Conservation (phyloP, 805 yeast species). For the Saccharomycopsis malanga region DNA sequence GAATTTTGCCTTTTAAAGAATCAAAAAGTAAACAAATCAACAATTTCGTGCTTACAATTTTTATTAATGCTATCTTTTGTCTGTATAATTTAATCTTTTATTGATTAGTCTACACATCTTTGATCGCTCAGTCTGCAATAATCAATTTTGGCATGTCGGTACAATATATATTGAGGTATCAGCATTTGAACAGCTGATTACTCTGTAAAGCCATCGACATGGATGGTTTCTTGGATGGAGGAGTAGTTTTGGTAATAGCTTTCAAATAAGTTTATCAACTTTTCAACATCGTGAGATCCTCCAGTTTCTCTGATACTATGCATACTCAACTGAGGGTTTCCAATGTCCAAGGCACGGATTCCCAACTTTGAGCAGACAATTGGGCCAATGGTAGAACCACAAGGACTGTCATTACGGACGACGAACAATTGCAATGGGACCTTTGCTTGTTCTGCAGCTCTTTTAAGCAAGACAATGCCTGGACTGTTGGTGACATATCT, state of each 20-base stretch:
- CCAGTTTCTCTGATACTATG: constrained; percentile 92
- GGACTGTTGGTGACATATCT: constrained; percentile 91
- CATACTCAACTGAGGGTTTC: constrained; percentile 90
- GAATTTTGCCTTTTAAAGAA: too few relatives aligned
- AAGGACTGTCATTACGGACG: constrained; percentile 87
- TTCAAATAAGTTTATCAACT: constrained; percentile 53
- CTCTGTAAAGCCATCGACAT: constrained; percentile 10
- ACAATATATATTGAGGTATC: too few relatives aligned
- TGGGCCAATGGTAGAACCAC: constrained; percentile 97
- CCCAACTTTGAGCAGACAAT: constrained; percentile 84
- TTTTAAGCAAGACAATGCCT: constrained; percentile 72
- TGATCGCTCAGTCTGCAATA: too few relatives aligned
- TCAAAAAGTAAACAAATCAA: too few relatives aligned
- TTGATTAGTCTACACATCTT: too few relatives aligned
- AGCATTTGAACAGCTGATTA: too few relatives aligned
- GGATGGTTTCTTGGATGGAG: constrained; percentile 1
- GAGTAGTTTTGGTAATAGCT: constrained; percentile 49
- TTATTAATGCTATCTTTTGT: too few relatives aligned
- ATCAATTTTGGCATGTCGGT: too few relatives aligned
- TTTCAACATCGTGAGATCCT: constrained; percentile 65
- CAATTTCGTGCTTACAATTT: too few relatives aligned
- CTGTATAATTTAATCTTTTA: too few relatives aligned
- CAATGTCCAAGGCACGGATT: constrained; percentile 78
- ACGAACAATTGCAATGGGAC: constrained; percentile 91
- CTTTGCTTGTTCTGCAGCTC: constrained; percentile 55